Conservation (phyloP, 2,329 filamentous ascomycete genomes). For the Westerdykella ornata region DNA sequence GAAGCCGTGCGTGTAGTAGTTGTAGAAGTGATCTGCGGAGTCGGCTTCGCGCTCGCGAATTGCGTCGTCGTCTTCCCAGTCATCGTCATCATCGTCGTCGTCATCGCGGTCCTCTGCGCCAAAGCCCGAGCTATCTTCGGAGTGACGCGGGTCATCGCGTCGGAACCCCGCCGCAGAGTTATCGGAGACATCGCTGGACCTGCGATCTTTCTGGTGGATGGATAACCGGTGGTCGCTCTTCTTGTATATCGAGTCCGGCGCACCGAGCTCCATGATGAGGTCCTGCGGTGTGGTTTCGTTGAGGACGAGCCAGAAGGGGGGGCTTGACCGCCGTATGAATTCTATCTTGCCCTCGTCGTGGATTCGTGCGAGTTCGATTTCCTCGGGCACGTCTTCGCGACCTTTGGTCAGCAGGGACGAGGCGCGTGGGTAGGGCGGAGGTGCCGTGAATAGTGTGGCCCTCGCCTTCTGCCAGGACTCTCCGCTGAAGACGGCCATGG, state of each 20-base stretch:
- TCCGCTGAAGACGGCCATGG: constrained; percentile 87
- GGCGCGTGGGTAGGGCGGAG: constrained; percentile 66
- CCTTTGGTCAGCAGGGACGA: constrained; percentile 62
- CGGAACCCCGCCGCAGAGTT: constrained; percentile 23
- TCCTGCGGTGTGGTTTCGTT: constrained; percentile 90
- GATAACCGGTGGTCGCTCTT: constrained; percentile 86
- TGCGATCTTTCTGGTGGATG: constrained; percentile 56
- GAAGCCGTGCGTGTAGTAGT: constrained; percentile 94
- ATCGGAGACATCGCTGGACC: constrained; percentile 33
- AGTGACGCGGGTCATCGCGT: constrained; percentile 26
- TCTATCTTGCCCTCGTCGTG: constrained; percentile 74
- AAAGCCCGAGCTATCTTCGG: constrained; percentile 29
- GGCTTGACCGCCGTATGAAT: constrained; percentile 62
- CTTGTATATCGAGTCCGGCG: constrained; percentile 87
- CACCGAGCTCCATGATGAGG: constrained; percentile 79
- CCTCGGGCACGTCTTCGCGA: constrained; percentile 76
- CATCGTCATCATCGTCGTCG: constrained; percentile 36
- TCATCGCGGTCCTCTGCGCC: constrained; percentile 38
- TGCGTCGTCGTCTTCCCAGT: constrained; percentile 42
- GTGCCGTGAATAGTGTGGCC: constrained; percentile 66
- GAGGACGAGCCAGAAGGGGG: constrained; percentile 64
- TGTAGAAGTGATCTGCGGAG: constrained; percentile 75
- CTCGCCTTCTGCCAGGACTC: constrained; percentile 85
- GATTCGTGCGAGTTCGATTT: constrained; percentile 73
- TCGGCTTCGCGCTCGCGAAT: constrained; percentile 53